phyloP scores from a whole-genome alignment of 192 early-diverging fungal species.

The Entomortierella chlamydospora region DNA sequence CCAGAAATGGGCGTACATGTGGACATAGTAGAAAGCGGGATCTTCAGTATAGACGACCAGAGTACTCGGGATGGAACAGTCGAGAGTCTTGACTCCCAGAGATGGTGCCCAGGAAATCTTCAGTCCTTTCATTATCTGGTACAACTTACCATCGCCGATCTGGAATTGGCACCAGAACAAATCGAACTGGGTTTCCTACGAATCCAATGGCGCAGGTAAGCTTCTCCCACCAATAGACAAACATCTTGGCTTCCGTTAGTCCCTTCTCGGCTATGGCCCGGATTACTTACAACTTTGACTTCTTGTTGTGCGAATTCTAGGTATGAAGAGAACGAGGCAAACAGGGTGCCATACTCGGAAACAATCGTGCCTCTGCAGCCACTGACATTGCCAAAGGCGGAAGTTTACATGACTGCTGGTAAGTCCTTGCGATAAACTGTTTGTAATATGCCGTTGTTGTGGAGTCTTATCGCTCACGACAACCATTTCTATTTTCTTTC shows the following conservation, averaged over 20 bases:
- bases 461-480: too few relatives aligned
- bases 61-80: not conserved
- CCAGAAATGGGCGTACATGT: conserved; percentile 33
- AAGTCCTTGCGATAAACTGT: too few relatives aligned
- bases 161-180: conserved; percentile 34
- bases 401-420: conserved; percentile 56
- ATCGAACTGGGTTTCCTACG: conserved; percentile 54
- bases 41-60: not conserved
- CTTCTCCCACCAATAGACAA: too few relatives aligned
- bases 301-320: conserved; percentile 10
- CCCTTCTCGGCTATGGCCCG: too few relatives aligned
- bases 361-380: conserved; percentile 47
- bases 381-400: conserved; percentile 38
- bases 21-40: conserved; percentile 21
- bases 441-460: too few relatives aligned
- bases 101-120: conserved; percentile 33
- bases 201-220: conserved; percentile 64
- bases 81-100: not conserved
- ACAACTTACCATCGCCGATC: conserved; percentile 21
- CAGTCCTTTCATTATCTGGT: conserved; percentile 34
- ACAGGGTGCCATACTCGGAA: conserved; percentile 21
- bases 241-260: too few relatives aligned
- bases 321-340: conserved; percentile 10
- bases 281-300: conserved; percentile 7
- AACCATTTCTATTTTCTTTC: too few relatives aligned